Base-by-base conservation (phyloP, 306 rosid genomes). In the Corylus americana region DNA sequence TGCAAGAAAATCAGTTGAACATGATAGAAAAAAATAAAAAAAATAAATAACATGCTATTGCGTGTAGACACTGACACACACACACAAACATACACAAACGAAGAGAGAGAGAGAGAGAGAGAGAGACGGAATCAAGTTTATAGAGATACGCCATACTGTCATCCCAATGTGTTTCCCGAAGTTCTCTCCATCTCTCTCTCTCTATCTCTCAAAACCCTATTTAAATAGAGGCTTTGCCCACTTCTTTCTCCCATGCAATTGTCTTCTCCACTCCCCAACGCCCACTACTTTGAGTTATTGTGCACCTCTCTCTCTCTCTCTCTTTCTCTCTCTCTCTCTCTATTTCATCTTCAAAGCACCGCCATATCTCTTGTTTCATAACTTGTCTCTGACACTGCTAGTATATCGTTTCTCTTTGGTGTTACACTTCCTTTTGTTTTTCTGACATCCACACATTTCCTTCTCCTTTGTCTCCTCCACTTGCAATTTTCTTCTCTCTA, bases 161-260 rank as follows among this genome's bases (percentile, higher is more conserved):
- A 2, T 42, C 72, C 16, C 27, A 8, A 5, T 67, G 51, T 42
- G 72, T 42, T 67, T 42, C 42, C 51, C 72, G 27, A 67, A 67
- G 29, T 17, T 67, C 27, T 57, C 68, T 81, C 59, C 67, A 63
- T 74, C 75, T 66, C 74, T 37, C 14, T 42, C 55, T 20, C 42
- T 2, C 78, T 35, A 3, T 49, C 4, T 48, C 11, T 48, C 13
- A 75, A 59, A 67, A 42, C 71, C 74, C 76, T 79, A 79, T 84
- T 84, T 87, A 84, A 84, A 76, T 73, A 75, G 69, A 54, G 75
- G 81, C 68, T 50, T 45, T 49, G 77, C 42, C 84, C 82, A 67
- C 82, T 75, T 76, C 82, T 76, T 83, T 78, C 75, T 81, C 80
- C 86, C 86, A 84, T 81, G 87, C 90, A 78, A 45, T 83, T 81